phyloP scores from a whole-genome alignment of 2,329 filamentous ascomycete genomes.

The Colletotrichum zoysiae region DNA sequence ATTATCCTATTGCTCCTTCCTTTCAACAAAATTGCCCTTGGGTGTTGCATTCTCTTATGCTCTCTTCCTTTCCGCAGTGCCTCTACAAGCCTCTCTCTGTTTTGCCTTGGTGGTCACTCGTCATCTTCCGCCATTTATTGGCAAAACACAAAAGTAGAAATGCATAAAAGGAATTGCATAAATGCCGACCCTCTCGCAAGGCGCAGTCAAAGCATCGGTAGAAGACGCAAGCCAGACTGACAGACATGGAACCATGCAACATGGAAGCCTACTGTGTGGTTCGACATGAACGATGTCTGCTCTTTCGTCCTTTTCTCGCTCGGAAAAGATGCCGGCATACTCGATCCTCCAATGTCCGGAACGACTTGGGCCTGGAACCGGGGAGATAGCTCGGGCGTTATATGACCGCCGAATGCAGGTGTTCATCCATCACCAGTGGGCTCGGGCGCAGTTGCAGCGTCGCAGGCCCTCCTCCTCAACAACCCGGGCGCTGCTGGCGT shows the following conservation, averaged over 20 bases:
- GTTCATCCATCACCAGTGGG: slow-evolving; percentile 13
- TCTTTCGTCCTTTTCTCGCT: neutral
- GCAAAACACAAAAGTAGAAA: neutral
- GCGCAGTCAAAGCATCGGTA: neutral
- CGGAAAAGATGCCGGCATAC: neutral
- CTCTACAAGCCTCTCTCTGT: too few relatives aligned
- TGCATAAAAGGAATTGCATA: too few relatives aligned
- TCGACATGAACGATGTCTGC: neutral
- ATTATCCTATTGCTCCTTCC: neutral
- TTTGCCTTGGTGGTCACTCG: neutral
- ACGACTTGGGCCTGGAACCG: neutral
- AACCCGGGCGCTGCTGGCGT: slow-evolving; percentile 13
- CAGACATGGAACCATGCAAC: neutral
- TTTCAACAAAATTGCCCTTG: neutral
- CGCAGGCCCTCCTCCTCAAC: slow-evolving; percentile 4
- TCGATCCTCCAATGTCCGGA: neutral
- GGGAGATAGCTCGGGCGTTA: neutral
- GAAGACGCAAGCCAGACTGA: neutral
- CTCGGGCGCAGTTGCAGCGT: neutral
- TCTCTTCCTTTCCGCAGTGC: neutral
- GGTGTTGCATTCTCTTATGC: neutral
- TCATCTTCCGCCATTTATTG: neutral
- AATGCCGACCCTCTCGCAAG: too few relatives aligned
- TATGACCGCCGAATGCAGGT: neutral
- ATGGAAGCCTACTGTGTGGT: neutral